Conservation (phyloP, 441 rosid genomes). For the Adansonia madagascariensis region DNA sequence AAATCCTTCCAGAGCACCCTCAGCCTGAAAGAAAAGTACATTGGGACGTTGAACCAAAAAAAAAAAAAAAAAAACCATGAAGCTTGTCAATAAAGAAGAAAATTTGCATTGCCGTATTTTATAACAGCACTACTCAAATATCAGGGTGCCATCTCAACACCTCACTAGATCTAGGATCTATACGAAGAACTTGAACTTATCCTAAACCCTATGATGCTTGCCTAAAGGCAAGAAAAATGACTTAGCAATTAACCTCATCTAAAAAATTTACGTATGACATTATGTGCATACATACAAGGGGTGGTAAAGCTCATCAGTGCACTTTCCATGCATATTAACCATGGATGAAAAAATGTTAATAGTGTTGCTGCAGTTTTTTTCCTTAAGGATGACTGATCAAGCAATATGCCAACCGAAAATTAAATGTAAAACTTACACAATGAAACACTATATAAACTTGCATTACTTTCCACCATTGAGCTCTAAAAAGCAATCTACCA, state of each 20-base stretch:
- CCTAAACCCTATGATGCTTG: not conserved
- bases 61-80: not conserved
- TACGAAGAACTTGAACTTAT: not conserved
- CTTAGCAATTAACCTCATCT: not conserved
- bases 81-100: constrained; percentile 1
- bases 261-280: not conserved
- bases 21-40: constrained; percentile 46
- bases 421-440: not conserved
- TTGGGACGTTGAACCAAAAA: not conserved
- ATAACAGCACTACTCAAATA: not conserved
- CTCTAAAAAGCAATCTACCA: not conserved
- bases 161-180: not conserved
- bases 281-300: not conserved
- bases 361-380: not conserved
- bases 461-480: not conserved
- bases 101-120: not conserved
- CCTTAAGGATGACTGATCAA: not conserved
- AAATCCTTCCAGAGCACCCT: constrained; percentile 62
- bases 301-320: not conserved
- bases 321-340: not conserved
- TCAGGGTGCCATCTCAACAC: not conserved
- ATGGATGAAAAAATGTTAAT: not conserved
- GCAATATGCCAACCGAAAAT: not conserved
- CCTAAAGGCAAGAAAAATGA: not conserved
- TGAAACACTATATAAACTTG: not conserved